A percentile compares a stretch with the other conserved stretches of the same genome.
These are phyloP conservation scores for Sisymbrium irio DNA, from an alignment of 345 rosid genomes.

Conservation along the genomic window DNA sequence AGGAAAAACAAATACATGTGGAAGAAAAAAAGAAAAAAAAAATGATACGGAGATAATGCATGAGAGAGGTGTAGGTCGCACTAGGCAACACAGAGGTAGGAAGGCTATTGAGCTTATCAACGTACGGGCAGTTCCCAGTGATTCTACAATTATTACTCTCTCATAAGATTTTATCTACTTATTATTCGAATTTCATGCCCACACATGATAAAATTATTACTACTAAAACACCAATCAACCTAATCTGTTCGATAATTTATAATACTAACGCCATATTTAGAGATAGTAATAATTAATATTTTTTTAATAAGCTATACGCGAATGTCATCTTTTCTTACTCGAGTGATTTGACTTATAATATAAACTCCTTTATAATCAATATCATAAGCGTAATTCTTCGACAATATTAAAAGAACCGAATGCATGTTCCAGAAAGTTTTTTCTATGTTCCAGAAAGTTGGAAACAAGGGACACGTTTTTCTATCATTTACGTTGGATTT, in stretches of 20 bases:
- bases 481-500: not conserved
- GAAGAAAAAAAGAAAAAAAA: conserved; percentile 18
- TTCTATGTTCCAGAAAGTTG: conserved; percentile 25
- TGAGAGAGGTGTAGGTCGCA: conserved; percentile 18
- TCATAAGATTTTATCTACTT: not conserved
- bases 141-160: conserved; percentile 5
- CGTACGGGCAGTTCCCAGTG: conserved; percentile 30
- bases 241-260: not conserved
- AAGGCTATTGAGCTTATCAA: conserved; percentile 29
- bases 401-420: not conserved
- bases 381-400: conserved; percentile 8
- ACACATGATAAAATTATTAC: not conserved
- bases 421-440: conserved; percentile 22
- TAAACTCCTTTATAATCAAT: not conserved
- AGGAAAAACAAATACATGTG: conserved; percentile 16
- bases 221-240: not conserved
- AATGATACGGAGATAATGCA: conserved; percentile 31
- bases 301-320: not conserved
- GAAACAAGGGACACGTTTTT: conserved; percentile 25
- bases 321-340: not conserved
- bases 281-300: not conserved
- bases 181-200: not conserved
- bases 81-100: conserved; percentile 18
- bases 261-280: not conserved
- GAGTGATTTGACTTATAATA: not conserved